A percentile compares a stretch with the other conserved stretches of the same genome.
Evolutionary conservation across 495 filamentous ascomycete species (phyloP).

Genomic region (Trichoderma erinaceum): DNA sequence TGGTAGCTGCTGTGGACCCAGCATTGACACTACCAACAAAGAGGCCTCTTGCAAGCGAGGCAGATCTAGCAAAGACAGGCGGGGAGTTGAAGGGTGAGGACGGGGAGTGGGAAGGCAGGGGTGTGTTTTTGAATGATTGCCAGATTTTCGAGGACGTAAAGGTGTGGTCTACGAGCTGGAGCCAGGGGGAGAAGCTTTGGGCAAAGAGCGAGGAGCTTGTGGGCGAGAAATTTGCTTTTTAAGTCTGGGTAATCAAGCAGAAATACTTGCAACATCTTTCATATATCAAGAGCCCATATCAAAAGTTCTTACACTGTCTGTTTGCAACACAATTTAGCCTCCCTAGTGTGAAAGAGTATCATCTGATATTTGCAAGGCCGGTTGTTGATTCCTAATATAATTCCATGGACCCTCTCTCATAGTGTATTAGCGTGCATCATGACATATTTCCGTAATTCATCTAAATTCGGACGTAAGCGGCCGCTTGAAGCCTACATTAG

Average conservation of each 20-base stretch:
- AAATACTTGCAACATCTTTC: neutral
- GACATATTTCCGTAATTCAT: neutral
- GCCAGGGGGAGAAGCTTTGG: conserved; percentile 47
- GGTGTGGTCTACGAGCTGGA: conserved; percentile 25
- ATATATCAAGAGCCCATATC: too few species aligned
- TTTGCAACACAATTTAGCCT: too few species aligned
- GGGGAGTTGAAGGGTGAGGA: neutral
- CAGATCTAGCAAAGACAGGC: neutral
- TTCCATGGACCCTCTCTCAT: too few species aligned
- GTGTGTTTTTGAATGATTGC: conserved; percentile 37
- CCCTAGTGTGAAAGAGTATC: too few species aligned
- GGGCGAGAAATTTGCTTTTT: conserved; percentile 33
- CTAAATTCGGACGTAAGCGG: neutral
- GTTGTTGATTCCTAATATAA: too few species aligned
- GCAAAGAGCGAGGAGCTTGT: conserved; percentile 44
- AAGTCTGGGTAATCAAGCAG: neutral
- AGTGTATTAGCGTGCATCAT: neutral
- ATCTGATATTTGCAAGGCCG: too few species aligned
- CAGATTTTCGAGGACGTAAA: conserved; percentile 30
- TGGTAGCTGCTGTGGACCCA: conserved; percentile 54
- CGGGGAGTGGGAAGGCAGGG: conserved; percentile 18
- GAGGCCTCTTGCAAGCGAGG: neutral
- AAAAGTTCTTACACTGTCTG: too few species aligned
- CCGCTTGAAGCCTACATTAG: neutral
- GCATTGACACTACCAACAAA: conserved; percentile 24